These are phyloP conservation scores for Priceomyces castillae DNA, from an alignment of 805 yeast genomes.

Conservation along the genomic window DNA sequence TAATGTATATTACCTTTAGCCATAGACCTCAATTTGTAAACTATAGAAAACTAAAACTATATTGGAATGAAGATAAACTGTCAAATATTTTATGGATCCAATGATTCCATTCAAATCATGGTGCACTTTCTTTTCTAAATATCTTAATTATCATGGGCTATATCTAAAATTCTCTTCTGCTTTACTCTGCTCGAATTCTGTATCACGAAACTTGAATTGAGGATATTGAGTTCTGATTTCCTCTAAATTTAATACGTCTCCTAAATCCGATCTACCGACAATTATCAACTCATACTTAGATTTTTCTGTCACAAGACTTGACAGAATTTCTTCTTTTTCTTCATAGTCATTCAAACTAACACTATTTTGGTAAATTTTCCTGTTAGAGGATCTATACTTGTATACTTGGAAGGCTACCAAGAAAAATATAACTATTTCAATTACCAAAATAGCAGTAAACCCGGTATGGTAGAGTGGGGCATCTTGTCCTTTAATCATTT, in stretches of 20 bases:
- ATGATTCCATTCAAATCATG: too few species aligned
- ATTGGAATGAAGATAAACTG: too few species aligned
- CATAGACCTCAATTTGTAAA: slow-evolving; percentile 24
- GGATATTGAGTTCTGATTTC: not conserved
- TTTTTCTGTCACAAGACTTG: not conserved
- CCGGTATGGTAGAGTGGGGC: slow-evolving; percentile 12
- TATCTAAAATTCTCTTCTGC: not conserved
- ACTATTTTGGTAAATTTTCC: not conserved
- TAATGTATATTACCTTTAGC: too few species aligned
- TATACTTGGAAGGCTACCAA: not conserved
- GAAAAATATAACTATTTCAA: not conserved
- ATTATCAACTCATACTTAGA: not conserved
- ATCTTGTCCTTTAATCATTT: slow-evolving; percentile 13
- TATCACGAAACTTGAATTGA: not conserved
- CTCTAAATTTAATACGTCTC: not conserved
- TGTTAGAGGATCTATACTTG: not conserved
- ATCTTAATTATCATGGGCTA: not conserved
- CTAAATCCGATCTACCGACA: not conserved
- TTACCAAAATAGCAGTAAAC: slow-evolving; percentile 9
- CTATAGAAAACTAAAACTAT: too few species aligned
- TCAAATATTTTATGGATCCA: too few species aligned
- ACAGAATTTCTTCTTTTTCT: not conserved
- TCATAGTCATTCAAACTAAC: not conserved
- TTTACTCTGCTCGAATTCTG: not conserved
- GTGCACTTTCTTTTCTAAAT: too few species aligned